phyloP scores from a whole-genome alignment of 768 basidiomycete genomes.

The Sporobolomyces pararoseus region DNA sequence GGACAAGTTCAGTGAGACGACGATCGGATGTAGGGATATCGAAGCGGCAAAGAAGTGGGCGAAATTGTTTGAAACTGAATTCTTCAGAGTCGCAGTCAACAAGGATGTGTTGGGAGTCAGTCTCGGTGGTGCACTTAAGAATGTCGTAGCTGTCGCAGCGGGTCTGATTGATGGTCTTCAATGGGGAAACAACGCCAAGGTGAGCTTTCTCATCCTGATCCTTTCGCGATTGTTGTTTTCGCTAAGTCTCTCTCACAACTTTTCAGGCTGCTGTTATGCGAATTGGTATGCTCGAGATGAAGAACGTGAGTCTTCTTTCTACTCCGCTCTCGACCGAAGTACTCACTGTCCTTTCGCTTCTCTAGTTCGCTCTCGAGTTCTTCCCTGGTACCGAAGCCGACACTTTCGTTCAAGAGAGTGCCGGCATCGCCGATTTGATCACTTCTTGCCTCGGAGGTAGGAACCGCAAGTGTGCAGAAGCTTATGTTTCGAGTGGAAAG shows the following conservation, averaged over 20 bases:
- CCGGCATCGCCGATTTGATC: slow-evolving; percentile 55
- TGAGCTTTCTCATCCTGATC: neutral
- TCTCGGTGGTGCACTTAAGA: slow-evolving; percentile 55
- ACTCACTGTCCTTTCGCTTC: slow-evolving; percentile 42
- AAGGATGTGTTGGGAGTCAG: slow-evolving; percentile 54
- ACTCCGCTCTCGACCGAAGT: too few relatives aligned
- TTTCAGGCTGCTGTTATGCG: slow-evolving; percentile 54
- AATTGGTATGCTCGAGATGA: slow-evolving; percentile 55
- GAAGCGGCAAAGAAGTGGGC: slow-evolving; percentile 53
- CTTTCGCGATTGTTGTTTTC: slow-evolving; percentile 17
- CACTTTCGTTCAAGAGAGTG: slow-evolving; percentile 53
- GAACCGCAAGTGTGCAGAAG: slow-evolving; percentile 51
- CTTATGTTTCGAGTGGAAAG: slow-evolving; percentile 53
- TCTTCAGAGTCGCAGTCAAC: slow-evolving; percentile 52
- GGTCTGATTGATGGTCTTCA: slow-evolving; percentile 54
- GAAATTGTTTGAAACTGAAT: slow-evolving; percentile 51
- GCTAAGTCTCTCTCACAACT: neutral
- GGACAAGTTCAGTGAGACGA: slow-evolving; percentile 55
- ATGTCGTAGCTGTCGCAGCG: slow-evolving; percentile 55
- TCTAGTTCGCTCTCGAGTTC: slow-evolving; percentile 50
- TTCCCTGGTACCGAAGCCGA: slow-evolving; percentile 51
- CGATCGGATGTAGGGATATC: slow-evolving; percentile 52
- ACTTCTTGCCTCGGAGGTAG: slow-evolving; percentile 51
- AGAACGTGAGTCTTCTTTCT: slow-evolving; percentile 45
- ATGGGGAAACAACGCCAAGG: slow-evolving; percentile 53